A percentile compares a stretch with the other conserved stretches of the same genome.
Conservation (phyloP, 2,329 filamentous ascomycete species). For the Ascochyta lentis region DNA sequence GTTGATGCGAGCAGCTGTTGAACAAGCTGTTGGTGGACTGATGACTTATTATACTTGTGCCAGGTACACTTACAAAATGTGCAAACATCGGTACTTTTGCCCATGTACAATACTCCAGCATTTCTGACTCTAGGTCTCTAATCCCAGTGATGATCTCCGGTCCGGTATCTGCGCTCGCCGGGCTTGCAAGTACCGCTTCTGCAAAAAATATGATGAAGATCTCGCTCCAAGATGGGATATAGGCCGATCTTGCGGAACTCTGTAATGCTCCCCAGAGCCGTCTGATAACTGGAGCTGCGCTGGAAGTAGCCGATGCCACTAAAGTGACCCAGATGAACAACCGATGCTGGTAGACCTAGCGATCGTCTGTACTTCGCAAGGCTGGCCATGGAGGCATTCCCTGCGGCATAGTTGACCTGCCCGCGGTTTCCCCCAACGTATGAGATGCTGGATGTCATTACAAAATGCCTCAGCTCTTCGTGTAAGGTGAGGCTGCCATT, state of each 20-base stretch:
- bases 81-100: background rate
- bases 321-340: slow-evolving; percentile 61
- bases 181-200: slow-evolving; percentile 9
- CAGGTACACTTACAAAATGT: background rate
- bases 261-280: background rate
- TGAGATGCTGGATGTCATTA: slow-evolving; percentile 34
- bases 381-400: slow-evolving; percentile 45
- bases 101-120: background rate
- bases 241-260: background rate
- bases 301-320: slow-evolving; percentile 48
- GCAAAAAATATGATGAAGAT: slow-evolving; percentile 21
- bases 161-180: slow-evolving; percentile 2
- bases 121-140: slow-evolving; percentile 3
- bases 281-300: background rate
- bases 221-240: slow-evolving; percentile 15
- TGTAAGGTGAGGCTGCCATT: slow-evolving; percentile 11
- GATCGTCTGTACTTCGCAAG: slow-evolving; percentile 25
- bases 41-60: background rate
- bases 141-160: slow-evolving; percentile 21
- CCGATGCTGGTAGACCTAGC: slow-evolving; percentile 44
- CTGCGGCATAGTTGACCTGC: slow-evolving; percentile 56
- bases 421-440: slow-evolving; percentile 35
- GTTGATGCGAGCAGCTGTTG: background rate
- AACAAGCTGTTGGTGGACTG: background rate
- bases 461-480: slow-evolving; percentile 21